Conservation (phyloP, 1,284 basidiomycete genomes). For the Salmacisia buchloeana region DNA sequence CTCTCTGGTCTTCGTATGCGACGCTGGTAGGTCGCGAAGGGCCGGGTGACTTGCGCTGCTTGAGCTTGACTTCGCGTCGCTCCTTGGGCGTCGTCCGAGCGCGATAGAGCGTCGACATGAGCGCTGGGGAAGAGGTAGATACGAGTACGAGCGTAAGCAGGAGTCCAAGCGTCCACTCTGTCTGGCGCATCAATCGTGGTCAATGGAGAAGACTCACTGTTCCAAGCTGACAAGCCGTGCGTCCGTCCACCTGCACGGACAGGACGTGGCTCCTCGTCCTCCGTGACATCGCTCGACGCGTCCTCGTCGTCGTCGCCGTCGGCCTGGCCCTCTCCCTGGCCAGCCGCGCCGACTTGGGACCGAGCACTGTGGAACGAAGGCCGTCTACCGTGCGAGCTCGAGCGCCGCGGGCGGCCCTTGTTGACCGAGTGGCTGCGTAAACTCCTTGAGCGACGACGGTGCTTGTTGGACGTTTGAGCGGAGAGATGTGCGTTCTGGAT, state of each 20-base stretch:
- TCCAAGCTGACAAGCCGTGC: slow-evolving; percentile 5
- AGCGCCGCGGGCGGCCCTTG: neutral
- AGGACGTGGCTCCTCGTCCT: neutral
- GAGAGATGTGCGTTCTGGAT: neutral
- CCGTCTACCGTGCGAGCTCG: neutral
- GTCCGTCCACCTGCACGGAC: neutral
- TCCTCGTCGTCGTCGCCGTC: neutral
- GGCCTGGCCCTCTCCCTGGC: neutral
- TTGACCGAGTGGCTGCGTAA: neutral
- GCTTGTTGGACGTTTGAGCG: neutral
- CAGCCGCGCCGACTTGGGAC: neutral
- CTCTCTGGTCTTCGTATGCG: neutral
- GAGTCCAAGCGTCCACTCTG: neutral
- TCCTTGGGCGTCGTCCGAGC: slow-evolving; percentile 1
- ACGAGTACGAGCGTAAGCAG: neutral
- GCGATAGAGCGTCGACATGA: slow-evolving; percentile 1
- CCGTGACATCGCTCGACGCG: neutral
- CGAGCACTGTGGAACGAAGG: neutral
- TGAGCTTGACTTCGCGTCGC: neutral
- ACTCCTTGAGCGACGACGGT: neutral
- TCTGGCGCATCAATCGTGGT: neutral
- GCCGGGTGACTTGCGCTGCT: neutral
- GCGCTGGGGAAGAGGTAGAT: neutral
- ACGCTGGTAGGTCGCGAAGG: neutral
- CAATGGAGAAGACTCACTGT: neutral